Evolutionary conservation across 345 rosid genomes (phyloP).

Genomic region (Sapria himalayana): DNA sequence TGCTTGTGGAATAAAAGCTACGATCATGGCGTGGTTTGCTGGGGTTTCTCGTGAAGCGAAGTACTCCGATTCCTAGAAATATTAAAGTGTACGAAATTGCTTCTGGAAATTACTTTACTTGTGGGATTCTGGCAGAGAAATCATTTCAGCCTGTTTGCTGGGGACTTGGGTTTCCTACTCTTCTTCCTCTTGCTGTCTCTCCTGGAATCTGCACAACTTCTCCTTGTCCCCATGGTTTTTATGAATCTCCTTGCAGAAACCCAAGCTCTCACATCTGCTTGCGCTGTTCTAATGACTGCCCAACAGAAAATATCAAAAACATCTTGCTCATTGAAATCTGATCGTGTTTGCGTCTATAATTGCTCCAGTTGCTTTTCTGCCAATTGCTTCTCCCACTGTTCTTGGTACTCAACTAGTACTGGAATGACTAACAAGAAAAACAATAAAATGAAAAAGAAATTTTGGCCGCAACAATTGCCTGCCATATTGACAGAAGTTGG

Average conservation of each 20-base stretch:
- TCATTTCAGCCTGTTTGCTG: conserved; percentile 66
- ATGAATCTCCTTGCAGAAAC: conserved; percentile 45
- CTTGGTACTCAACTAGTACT: conserved; percentile 14
- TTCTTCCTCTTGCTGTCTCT: conserved; percentile 66
- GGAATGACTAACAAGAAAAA: no score
- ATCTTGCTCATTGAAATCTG: conserved; percentile 35
- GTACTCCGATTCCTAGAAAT: conserved; percentile 45
- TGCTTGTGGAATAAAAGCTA: conserved; percentile 78
- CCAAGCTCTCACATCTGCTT: conserved; percentile 42
- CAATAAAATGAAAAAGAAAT: no score
- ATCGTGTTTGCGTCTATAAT: conserved; percentile 49
- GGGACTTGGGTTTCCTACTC: conserved; percentile 79
- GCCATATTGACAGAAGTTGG: conserved; percentile 55
- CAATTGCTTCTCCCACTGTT: conserved; percentile 67
- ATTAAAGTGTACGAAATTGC: conserved; percentile 43
- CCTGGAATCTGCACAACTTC: conserved; percentile 47
- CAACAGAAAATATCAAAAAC: conserved; percentile 52
- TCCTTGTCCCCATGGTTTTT: conserved; percentile 53
- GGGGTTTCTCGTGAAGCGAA: conserved; percentile 65
- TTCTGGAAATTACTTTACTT: conserved; percentile 85
- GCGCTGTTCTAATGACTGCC: conserved; percentile 55
- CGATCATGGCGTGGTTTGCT: conserved; percentile 50
- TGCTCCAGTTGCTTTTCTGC: conserved; percentile 50
- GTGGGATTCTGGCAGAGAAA: conserved; percentile 52
- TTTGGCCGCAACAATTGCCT: conserved; percentile 79